These are phyloP conservation scores for Hyaloscypha hepaticicola DNA, from an alignment of 495 filamentous ascomycete species.

Conservation along the genomic window DNA sequence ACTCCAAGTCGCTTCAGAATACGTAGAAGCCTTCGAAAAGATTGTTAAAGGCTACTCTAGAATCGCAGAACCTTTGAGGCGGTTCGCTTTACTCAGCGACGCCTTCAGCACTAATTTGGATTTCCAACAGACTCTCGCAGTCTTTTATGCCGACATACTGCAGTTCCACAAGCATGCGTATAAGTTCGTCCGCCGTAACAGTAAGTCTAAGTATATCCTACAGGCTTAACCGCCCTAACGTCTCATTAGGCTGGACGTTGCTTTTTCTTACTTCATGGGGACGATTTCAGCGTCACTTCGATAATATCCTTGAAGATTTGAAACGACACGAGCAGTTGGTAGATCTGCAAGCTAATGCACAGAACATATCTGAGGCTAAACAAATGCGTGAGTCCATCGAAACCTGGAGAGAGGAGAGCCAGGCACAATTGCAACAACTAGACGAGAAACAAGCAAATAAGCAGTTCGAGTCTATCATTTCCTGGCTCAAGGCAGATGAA, in stretches of 20 bases:
- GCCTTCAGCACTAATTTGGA: slow-evolving; percentile 33
- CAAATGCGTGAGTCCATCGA: slow-evolving; percentile 22
- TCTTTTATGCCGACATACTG: slow-evolving; percentile 40
- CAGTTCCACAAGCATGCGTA: slow-evolving; percentile 47
- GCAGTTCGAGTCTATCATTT: slow-evolving; percentile 30
- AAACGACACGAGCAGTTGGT: slow-evolving; percentile 38
- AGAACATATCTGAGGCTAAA: slow-evolving; percentile 26
- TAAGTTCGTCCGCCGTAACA: slow-evolving; percentile 41
- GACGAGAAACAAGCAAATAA: slow-evolving; percentile 28
- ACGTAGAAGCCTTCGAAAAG: slow-evolving; percentile 31
- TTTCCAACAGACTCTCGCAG: slow-evolving; percentile 36
- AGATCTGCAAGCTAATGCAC: slow-evolving; percentile 38
- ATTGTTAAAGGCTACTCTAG: slow-evolving; percentile 38
- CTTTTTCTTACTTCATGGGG: slow-evolving; percentile 45
- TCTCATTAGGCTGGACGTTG: slow-evolving; percentile 46
- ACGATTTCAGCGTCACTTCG: slow-evolving; percentile 40
- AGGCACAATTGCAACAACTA: slow-evolving; percentile 16
- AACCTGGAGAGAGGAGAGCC: slow-evolving; percentile 29
- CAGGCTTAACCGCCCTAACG: too few species aligned
- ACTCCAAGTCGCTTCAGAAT: slow-evolving; percentile 23
- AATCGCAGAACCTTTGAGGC: slow-evolving; percentile 38
- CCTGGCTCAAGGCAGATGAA: slow-evolving; percentile 35
- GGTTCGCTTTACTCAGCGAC: slow-evolving; percentile 32
- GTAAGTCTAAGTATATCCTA: slow-evolving; percentile 34
- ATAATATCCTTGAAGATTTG: slow-evolving; percentile 40